Conservation (phyloP, 164 flowering plant genomes). For the Annona squamosa region DNA sequence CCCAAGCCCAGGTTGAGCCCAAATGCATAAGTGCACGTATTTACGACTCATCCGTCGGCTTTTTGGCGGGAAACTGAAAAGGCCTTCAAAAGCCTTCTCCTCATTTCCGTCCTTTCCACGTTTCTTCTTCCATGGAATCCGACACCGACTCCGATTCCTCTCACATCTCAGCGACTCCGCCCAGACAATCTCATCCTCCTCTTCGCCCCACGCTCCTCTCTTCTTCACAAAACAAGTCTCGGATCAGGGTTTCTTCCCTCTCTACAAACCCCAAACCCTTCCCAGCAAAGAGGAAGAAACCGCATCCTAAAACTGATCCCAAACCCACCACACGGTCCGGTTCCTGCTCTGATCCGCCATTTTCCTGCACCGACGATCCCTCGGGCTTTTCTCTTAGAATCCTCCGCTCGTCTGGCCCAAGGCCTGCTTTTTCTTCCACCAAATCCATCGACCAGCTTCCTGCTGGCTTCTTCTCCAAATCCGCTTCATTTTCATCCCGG, state of each 20-base stretch:
- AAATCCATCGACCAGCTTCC: constrained; percentile 28
- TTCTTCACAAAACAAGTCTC: constrained; percentile 8
- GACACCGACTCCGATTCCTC: constrained; percentile 80
- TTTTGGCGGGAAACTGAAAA: too few species aligned
- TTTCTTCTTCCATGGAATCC: constrained; percentile 32
- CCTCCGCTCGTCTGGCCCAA: constrained; percentile 15
- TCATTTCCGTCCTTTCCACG: not conserved
- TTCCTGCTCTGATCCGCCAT: constrained; percentile 2
- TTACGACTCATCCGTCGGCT: too few species aligned
- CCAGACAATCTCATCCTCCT: constrained; percentile 24
- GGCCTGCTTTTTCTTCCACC: constrained; percentile 4
- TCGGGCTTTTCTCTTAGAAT: constrained; percentile 35
- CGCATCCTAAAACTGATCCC: constrained; percentile 14
- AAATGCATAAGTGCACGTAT: too few species aligned
- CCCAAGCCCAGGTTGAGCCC: too few species aligned
- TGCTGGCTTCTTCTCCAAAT: constrained; percentile 39
- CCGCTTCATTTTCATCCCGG: constrained; percentile 33
- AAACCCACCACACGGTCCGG: constrained; percentile 1
- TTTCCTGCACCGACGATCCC: constrained; percentile 6
- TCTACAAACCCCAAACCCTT: constrained; percentile 11
- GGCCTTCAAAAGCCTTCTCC: not conserved
- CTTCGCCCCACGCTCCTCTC: constrained; percentile 10
- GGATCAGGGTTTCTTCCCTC: constrained; percentile 14
- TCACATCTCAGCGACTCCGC: constrained; percentile 85
- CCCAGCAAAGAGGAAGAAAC: constrained; percentile 5